Conservation (phyloP, 768 basidiomycete species). For the Lyophyllum semitale region DNA sequence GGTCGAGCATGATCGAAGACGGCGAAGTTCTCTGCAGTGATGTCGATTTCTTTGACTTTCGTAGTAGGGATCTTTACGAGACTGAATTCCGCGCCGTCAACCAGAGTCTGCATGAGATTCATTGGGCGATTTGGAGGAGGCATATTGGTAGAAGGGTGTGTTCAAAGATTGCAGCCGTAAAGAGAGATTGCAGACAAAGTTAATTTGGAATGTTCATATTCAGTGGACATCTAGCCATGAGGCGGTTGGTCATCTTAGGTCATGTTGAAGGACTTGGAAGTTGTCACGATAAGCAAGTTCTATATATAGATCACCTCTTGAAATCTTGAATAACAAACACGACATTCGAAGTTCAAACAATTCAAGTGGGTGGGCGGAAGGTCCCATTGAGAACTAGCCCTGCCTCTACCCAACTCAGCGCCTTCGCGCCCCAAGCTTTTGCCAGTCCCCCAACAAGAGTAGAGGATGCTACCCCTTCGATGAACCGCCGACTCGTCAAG, state of each 20-base stretch:
- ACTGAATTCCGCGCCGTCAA: constrained; percentile 29
- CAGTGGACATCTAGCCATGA: neutral
- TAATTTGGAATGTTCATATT: neutral
- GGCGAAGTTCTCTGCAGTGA: constrained; percentile 24
- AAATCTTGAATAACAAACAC: neutral
- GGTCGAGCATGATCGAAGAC: constrained; percentile 37
- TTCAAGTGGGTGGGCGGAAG: constrained; percentile 9
- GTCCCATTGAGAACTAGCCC: constrained; percentile 6
- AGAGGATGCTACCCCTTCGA: constrained; percentile 35
- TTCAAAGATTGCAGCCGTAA: neutral
- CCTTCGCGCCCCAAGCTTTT: constrained; percentile 13
- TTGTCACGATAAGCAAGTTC: neutral
- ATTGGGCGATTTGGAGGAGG: constrained; percentile 12
- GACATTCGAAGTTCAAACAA: too few relatives aligned
- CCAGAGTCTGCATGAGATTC: constrained; percentile 29
- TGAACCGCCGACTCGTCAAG: constrained; percentile 54
- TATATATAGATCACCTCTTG: neutral
- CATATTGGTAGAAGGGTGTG: constrained; percentile 6
- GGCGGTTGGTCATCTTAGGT: neutral
- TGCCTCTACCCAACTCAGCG: constrained; percentile 18
- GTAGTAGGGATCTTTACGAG: constrained; percentile 23
- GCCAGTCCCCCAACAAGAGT: constrained; percentile 36
- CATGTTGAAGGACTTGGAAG: too few relatives aligned
- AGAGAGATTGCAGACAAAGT: neutral
- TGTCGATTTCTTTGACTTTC: constrained; percentile 26